Evolutionary conservation across 176 grass and related monocot species (phyloP).

Genomic region (Tillandsia leiboldiana): DNA sequence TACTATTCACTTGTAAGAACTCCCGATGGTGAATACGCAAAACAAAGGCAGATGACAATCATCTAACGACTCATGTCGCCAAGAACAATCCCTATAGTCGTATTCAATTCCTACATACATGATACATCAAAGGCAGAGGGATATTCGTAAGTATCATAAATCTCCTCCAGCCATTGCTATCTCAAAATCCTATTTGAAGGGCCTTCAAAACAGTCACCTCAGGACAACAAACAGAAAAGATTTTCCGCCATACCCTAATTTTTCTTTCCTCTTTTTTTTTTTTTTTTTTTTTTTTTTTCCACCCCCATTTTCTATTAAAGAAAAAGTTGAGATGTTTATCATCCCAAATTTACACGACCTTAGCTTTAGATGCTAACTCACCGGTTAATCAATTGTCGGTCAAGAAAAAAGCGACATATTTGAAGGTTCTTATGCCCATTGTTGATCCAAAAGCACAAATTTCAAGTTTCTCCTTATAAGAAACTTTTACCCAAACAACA

Average conservation of each 20-base stretch:
- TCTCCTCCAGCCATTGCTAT: not conserved
- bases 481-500: too few relatives aligned
- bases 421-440: too few relatives aligned
- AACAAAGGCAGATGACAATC: not conserved
- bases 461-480: too few relatives aligned
- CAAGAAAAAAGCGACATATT: too few relatives aligned
- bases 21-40: not conserved
- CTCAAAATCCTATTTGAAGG: not conserved
- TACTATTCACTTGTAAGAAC: not conserved
- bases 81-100: not conserved
- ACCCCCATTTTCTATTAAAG: not conserved
- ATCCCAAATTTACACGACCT: not conserved
- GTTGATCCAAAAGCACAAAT: too few relatives aligned
- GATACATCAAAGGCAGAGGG: not conserved
- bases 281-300: too few relatives aligned
- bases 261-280: too few relatives aligned
- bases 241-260: too few relatives aligned
- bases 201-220: not conserved
- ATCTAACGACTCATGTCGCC: not conserved
- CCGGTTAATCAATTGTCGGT: too few relatives aligned
- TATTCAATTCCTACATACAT: not conserved
- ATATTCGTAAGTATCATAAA: not conserved
- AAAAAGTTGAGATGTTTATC: too few relatives aligned
- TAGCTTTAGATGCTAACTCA: too few relatives aligned
- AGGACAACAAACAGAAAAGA: not conserved